Percentiles rank a stretch among this genome's conserved stretches.
These are phyloP conservation scores for Pseudopyricularia cyperi DNA, from an alignment of 2,329 filamentous ascomycete species.

Conservation along the genomic window DNA sequence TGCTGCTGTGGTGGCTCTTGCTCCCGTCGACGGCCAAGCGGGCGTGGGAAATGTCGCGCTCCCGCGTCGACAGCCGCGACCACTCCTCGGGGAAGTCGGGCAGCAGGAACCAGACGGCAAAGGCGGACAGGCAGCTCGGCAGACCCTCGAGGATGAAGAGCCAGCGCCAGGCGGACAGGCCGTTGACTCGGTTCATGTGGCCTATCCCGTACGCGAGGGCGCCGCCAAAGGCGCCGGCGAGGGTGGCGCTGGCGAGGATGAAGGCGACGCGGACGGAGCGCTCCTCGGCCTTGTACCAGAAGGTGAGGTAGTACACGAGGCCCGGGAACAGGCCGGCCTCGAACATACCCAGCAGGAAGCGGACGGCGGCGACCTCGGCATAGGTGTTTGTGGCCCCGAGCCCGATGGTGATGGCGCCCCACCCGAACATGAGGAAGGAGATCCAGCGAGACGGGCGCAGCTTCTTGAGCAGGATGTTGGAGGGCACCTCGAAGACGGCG, in stretches of 20 bases:
- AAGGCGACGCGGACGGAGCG: constrained; percentile 60
- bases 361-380: constrained; percentile 49
- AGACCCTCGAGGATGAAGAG: constrained; percentile 41
- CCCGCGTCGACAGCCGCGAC: constrained; percentile 44
- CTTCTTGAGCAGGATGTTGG: constrained; percentile 53
- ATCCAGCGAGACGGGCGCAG: constrained; percentile 50
- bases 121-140: constrained; percentile 37
- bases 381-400: constrained; percentile 52
- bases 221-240: constrained; percentile 62
- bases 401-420: constrained; percentile 55
- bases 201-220: constrained; percentile 61
- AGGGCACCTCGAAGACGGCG: constrained; percentile 49
- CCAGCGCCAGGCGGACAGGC: constrained; percentile 59
- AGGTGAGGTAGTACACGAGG: constrained; percentile 47
- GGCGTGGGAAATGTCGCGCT: constrained; percentile 39
- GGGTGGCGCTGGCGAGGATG: constrained; percentile 54
- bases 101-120: constrained; percentile 45
- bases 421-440: constrained; percentile 51
- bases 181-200: constrained; percentile 51
- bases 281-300: constrained; percentile 62
- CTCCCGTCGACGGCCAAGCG: constrained; percentile 33
- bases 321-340: constrained; percentile 40
- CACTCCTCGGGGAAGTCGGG: constrained; percentile 56
- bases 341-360: constrained; percentile 54
- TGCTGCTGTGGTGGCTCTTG: constrained; percentile 45